These are phyloP conservation scores for Passiflora organensis DNA, from an alignment of 345 rosid species.

Conservation along the genomic window DNA sequence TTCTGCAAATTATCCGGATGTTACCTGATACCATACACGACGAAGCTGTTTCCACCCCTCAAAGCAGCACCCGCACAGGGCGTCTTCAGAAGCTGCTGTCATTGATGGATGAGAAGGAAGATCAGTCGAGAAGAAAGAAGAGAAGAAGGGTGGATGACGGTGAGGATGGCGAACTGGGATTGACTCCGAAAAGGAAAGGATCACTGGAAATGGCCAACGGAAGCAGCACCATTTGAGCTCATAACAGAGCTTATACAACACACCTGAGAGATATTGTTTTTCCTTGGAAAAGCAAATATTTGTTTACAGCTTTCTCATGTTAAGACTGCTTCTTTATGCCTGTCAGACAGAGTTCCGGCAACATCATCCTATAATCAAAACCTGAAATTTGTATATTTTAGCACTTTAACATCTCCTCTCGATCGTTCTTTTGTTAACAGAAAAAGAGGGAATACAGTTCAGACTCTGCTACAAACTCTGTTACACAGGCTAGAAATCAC, in stretches of 20 bases:
- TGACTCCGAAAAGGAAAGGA: constrained; percentile 14
- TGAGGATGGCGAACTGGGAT: constrained; percentile 20
- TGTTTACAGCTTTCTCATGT: neutral
- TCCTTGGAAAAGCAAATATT: too few relatives aligned
- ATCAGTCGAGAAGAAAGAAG: constrained; percentile 38
- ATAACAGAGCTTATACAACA: neutral
- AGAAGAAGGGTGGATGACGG: constrained; percentile 40
- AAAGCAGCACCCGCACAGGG: constrained; percentile 30
- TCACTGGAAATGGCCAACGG: constrained; percentile 14
- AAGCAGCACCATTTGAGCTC: neutral
- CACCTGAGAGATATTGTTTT: neutral
- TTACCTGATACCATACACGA: constrained; percentile 17
- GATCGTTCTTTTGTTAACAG: too few relatives aligned
- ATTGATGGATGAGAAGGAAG: constrained; percentile 75
- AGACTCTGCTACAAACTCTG: too few relatives aligned
- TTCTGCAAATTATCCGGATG: constrained; percentile 43
- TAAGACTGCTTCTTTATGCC: too few relatives aligned
- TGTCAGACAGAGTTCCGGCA: too few relatives aligned
- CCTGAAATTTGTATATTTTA: too few relatives aligned
- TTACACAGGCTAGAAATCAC: neutral
- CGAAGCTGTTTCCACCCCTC: constrained; percentile 26
- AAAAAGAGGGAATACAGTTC: too few relatives aligned
- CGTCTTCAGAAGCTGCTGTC: constrained; percentile 54
- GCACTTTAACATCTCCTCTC: too few relatives aligned
- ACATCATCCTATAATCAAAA: too few relatives aligned